phyloP scores from a whole-genome alignment of 2,329 filamentous ascomycete genomes.

The Phaeosphaeria sp. region DNA sequence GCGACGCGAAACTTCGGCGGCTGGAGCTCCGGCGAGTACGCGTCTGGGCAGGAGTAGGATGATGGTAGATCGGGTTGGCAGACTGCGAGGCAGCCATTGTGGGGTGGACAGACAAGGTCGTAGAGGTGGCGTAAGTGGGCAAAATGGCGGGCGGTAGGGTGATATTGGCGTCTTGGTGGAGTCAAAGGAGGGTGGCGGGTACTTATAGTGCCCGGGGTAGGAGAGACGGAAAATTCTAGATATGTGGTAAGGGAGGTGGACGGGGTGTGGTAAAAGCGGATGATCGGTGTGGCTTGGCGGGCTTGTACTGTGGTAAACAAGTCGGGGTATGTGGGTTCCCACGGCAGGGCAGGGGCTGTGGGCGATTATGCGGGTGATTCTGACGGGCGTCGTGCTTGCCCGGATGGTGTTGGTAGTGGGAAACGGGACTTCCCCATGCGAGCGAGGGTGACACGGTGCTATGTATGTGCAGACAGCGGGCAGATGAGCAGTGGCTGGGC shows the following conservation, averaged over 20 bases:
- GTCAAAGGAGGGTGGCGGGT: slow-evolving; percentile 24
- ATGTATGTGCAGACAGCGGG: not conserved
- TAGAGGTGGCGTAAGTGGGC: slow-evolving; percentile 8
- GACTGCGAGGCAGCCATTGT: slow-evolving; percentile 29
- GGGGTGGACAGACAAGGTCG: slow-evolving; percentile 8
- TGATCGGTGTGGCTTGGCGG: slow-evolving; percentile 30
- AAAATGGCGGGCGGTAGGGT: slow-evolving; percentile 2
- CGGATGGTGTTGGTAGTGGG: slow-evolving; percentile 16
- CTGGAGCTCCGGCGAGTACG: slow-evolving; percentile 35
- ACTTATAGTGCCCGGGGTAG: slow-evolving; percentile 23
- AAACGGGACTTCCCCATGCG: slow-evolving; percentile 26
- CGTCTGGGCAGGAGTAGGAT: slow-evolving; percentile 19
- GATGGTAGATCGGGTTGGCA: slow-evolving; percentile 29
- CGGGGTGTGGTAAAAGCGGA: slow-evolving; percentile 30
- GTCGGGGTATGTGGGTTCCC: slow-evolving; percentile 28
- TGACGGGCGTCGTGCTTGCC: slow-evolving; percentile 3
- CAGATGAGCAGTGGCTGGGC: not conserved
- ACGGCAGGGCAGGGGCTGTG: slow-evolving; percentile 24
- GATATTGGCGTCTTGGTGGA: slow-evolving; percentile 9
- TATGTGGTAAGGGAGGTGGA: slow-evolving; percentile 12
- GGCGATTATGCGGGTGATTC: slow-evolving; percentile 6
- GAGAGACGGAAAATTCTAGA: slow-evolving; percentile 20
- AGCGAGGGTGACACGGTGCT: slow-evolving; percentile 7
- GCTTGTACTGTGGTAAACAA: slow-evolving; percentile 24
- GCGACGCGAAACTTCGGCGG: slow-evolving; percentile 34